These are phyloP conservation scores for Candida pini DNA, from an alignment of 805 yeast species.

Conservation along the genomic window DNA sequence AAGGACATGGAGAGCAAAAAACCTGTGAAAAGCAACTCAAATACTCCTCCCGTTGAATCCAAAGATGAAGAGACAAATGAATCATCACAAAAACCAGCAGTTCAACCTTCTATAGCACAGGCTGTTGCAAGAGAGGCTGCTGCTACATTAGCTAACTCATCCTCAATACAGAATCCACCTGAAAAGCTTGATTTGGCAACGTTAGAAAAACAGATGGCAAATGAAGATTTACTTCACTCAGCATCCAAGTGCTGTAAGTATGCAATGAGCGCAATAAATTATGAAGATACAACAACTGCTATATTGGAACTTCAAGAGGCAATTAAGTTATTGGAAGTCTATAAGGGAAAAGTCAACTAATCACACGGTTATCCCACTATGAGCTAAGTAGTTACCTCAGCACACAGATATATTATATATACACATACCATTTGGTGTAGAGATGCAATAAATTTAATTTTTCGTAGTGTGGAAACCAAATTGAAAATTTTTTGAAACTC, in stretches of 20 bases:
- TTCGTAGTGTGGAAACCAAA: no score
- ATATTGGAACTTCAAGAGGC: slow-evolving; percentile 48
- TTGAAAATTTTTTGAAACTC: no score
- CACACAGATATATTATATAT: no score
- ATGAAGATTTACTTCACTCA: slow-evolving; percentile 29
- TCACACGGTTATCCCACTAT: no score
- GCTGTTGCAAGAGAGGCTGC: slow-evolving; percentile 8
- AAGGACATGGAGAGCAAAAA: slow-evolving; percentile 62
- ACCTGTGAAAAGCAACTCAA: no score
- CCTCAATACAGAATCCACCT: neutral
- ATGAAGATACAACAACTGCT: slow-evolving; percentile 66
- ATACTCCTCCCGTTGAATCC: no score
- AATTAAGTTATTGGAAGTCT: slow-evolving; percentile 23
- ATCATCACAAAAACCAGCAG: neutral
- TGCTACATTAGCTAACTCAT: neutral
- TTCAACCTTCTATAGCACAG: slow-evolving; percentile 7
- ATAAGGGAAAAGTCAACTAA: slow-evolving; percentile 2
- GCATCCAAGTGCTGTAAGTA: slow-evolving; percentile 64
- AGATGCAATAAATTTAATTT: no score
- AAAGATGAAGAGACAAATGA: slow-evolving; percentile 61
- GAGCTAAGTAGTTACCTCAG: no score
- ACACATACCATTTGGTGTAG: no score
- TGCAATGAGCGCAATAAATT: slow-evolving; percentile 69
- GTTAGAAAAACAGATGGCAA: slow-evolving; percentile 14
- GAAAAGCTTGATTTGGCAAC: slow-evolving; percentile 9